A percentile compares a stretch with the other conserved stretches of the same genome.
phyloP scores from a whole-genome alignment of 2,329 filamentous ascomycete species.

The Penicillium rolfsii region DNA sequence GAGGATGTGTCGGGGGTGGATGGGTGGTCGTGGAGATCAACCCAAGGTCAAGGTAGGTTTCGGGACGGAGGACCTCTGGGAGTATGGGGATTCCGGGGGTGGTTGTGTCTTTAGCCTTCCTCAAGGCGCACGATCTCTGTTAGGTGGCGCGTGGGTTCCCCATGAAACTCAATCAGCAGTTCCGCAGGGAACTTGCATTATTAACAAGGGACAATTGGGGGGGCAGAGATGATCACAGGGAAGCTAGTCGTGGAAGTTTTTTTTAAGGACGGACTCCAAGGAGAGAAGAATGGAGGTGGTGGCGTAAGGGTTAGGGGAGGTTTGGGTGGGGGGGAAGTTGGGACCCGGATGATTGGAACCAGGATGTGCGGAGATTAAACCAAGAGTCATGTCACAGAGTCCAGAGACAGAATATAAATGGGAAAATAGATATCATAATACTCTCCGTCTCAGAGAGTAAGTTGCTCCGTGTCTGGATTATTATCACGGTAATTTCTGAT shows the following conservation, averaged over 20 bases:
- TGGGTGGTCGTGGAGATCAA: slow-evolving; percentile 2
- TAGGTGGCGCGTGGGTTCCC: slow-evolving; percentile 15
- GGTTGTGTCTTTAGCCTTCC: background rate
- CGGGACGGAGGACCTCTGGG: background rate
- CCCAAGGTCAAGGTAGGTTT: background rate
- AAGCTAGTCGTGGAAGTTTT: background rate
- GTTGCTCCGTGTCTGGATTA: too few species aligned
- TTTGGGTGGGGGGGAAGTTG: slow-evolving; percentile 22
- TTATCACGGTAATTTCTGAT: background rate
- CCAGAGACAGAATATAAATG: background rate
- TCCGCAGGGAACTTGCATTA: slow-evolving; percentile 16
- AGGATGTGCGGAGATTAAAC: slow-evolving; percentile 32
- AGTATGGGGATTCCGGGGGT: slow-evolving; percentile 1
- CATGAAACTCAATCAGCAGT: slow-evolving; percentile 21
- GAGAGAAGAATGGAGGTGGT: background rate
- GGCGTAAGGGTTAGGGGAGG: slow-evolving; percentile 1
- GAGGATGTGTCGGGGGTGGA: slow-evolving; percentile 5
- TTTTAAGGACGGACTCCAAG: background rate
- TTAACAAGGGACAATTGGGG: slow-evolving; percentile 1
- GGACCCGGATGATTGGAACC: slow-evolving; percentile 27
- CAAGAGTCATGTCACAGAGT: slow-evolving; percentile 8
- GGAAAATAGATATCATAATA: too few species aligned
- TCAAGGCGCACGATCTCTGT: slow-evolving; percentile 1
- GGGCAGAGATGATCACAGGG: slow-evolving; percentile 6
- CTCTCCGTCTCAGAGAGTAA: too few species aligned